A percentile compares a stretch with the other conserved stretches of the same genome.
Evolutionary conservation across 345 rosid genomes (phyloP).

Genomic region (Angophora floribunda): DNA sequence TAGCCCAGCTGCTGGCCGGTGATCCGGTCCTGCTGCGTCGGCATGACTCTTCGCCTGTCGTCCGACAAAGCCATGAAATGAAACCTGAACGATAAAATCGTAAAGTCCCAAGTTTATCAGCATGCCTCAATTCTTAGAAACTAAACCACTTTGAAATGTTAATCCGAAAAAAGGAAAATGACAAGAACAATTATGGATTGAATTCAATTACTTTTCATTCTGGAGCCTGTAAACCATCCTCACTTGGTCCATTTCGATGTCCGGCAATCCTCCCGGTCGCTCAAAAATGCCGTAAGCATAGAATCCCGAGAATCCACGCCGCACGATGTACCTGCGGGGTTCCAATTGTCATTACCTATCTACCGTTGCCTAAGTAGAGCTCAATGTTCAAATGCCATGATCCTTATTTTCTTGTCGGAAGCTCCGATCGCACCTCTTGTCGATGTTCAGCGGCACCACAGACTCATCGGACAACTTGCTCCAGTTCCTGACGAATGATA

Average conservation of each 20-base stretch:
- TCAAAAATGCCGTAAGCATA: constrained; percentile 66
- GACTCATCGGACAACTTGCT: constrained; percentile 4
- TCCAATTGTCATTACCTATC: neutral
- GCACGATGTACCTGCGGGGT: constrained; percentile 49
- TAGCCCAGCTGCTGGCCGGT: constrained; percentile 38
- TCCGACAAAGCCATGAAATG: constrained; percentile 72
- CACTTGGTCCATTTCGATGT: constrained; percentile 77
- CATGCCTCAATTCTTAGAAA: neutral
- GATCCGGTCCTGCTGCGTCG: constrained; percentile 37
- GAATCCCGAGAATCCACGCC: constrained; percentile 61
- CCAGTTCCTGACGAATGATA: constrained; percentile 68
- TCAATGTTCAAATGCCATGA: neutral
- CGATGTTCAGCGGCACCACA: constrained; percentile 65
- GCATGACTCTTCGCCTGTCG: constrained; percentile 65
- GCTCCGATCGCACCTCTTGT: constrained; percentile 48
- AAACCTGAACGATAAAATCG: constrained; percentile 34
- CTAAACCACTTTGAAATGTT: neutral
- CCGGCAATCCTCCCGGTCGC: constrained; percentile 70
- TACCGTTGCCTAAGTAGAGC: neutral
- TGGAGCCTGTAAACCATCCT: constrained; percentile 79
- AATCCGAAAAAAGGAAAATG: neutral
- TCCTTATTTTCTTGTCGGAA: neutral
- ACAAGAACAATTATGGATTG: neutral
- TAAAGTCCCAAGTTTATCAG: neutral
- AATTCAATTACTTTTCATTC: constrained; percentile 24